Evolutionary conservation across 2,329 filamentous ascomycete species (phyloP).

Genomic region (Exophiala bonariae): DNA sequence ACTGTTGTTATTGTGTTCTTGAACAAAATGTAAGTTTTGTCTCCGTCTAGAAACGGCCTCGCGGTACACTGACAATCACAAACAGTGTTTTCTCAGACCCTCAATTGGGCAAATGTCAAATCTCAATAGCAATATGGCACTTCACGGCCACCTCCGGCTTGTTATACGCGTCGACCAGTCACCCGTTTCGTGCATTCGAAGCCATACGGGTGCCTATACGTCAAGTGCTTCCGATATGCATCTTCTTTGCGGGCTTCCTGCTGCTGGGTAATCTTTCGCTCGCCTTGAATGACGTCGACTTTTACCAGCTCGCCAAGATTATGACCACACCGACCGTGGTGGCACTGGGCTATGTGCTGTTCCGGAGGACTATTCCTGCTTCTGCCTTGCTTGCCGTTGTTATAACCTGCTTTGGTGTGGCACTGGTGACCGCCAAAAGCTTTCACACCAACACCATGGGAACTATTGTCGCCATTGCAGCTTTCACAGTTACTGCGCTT

Average conservation of each 20-base stretch:
- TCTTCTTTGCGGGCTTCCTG: slow-evolving; percentile 14
- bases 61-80: not conserved
- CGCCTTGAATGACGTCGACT: slow-evolving; percentile 9
- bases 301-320: slow-evolving; percentile 17
- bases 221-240: slow-evolving; percentile 8
- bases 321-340: slow-evolving; percentile 18
- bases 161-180: slow-evolving; percentile 2
- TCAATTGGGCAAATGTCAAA: slow-evolving; percentile 11
- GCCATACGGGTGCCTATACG: slow-evolving; percentile 5
- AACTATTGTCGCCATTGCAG: slow-evolving; percentile 8
- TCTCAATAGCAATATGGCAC: slow-evolving; percentile 10
- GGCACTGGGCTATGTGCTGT: slow-evolving; percentile 10
- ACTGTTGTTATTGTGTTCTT: slow-evolving; percentile 10
- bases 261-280: slow-evolving; percentile 15
- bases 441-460: slow-evolving; percentile 6
- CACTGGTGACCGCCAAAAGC: slow-evolving; percentile 44
- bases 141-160: slow-evolving; percentile 11
- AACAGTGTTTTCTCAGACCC: slow-evolving; percentile 13
- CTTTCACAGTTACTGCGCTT: slow-evolving; percentile 12
- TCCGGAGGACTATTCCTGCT: slow-evolving; percentile 34
- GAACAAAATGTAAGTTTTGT: slow-evolving; percentile 12
- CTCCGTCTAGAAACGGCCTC: too few relatives aligned
- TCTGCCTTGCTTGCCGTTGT: not conserved
- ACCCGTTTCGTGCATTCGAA: slow-evolving; percentile 6
- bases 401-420: slow-evolving; percentile 57